Evolutionary conservation across 371 early-diverging fungal genomes (phyloP).

Genomic region (Nematocida sp.): DNA sequence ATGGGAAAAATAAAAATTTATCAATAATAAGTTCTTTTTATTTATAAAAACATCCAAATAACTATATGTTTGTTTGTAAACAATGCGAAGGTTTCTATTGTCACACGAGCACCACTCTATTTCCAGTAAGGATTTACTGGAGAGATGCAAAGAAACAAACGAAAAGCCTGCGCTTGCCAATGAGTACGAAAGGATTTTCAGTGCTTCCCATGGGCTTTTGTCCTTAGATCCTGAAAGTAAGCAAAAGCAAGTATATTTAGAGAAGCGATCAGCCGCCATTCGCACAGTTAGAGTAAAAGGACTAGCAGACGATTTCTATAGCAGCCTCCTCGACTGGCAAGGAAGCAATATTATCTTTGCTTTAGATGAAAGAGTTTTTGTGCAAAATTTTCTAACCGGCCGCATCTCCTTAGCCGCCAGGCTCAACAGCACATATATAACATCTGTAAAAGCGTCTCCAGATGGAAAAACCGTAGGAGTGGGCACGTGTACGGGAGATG

Average conservation of each 20-base stretch:
- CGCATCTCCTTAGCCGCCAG: slow-evolving; percentile 43
- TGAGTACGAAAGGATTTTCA: slow-evolving; percentile 39
- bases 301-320: slow-evolving; percentile 67
- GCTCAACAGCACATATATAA: slow-evolving; percentile 43
- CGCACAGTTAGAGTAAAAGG: slow-evolving; percentile 38
- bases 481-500: slow-evolving; percentile 58
- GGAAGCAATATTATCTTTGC: slow-evolving; percentile 62
- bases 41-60: too few species aligned
- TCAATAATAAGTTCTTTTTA: too few species aligned
- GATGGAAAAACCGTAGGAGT: slow-evolving; percentile 33
- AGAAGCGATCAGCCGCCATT: slow-evolving; percentile 24
- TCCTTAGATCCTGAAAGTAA: background rate
- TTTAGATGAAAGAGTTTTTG: slow-evolving; percentile 56
- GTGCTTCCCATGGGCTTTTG: background rate
- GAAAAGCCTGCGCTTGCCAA: background rate
- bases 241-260: background rate
- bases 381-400: slow-evolving; percentile 61
- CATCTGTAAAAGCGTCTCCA: slow-evolving; percentile 58
- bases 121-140: slow-evolving; percentile 42
- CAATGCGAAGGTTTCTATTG: slow-evolving; percentile 54
- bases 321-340: slow-evolving; percentile 66
- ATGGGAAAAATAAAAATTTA: too few species aligned
- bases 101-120: slow-evolving; percentile 22
- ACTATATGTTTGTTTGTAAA: slow-evolving; percentile 57
- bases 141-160: slow-evolving; percentile 1